A percentile compares a stretch with the other conserved stretches of the same genome.
Conservation (phyloP, 768 basidiomycete genomes). For the Hortiboletus campestris region DNA sequence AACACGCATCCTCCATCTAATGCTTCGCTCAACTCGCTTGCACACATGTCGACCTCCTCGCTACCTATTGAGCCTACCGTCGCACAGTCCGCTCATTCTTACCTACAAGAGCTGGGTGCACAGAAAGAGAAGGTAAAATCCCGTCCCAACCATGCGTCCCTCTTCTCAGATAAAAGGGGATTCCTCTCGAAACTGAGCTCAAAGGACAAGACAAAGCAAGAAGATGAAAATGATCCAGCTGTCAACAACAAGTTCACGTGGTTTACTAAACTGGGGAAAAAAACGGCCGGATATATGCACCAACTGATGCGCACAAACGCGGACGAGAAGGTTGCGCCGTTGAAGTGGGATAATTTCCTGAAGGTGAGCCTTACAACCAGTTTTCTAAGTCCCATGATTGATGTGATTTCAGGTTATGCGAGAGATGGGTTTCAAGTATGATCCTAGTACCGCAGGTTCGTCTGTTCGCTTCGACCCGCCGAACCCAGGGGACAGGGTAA, state of each 20-base stretch:
- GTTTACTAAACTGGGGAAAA: conserved; percentile 60
- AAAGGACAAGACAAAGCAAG: conserved; percentile 33
- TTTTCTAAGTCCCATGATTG: neutral
- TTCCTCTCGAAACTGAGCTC: conserved; percentile 50
- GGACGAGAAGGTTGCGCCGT: conserved; percentile 55
- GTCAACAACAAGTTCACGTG: conserved; percentile 46
- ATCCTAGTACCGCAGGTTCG: conserved; percentile 75
- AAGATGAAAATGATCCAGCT: conserved; percentile 25
- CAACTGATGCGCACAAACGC: conserved; percentile 58
- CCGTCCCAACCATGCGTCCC: conserved; percentile 54
- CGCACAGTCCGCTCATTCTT: conserved; percentile 71
- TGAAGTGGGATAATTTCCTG: conserved; percentile 81
- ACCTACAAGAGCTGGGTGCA: conserved; percentile 51
- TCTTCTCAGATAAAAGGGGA: conserved; percentile 45
- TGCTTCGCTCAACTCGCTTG: conserved; percentile 19
- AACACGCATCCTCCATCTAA: conserved; percentile 11
- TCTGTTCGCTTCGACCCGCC: conserved; percentile 83
- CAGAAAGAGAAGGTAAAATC: conserved; percentile 71
- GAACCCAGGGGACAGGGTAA: conserved; percentile 44
- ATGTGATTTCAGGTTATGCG: conserved; percentile 56
- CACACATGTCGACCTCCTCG: conserved; percentile 38
- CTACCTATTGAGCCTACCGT: conserved; percentile 46
- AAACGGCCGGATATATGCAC: conserved; percentile 57
- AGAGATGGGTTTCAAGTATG: conserved; percentile 74
- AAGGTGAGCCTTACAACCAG: conserved; percentile 43